Base-by-base conservation (phyloP, 345 rosid genomes). In the Alliaria petiolata region DNA sequence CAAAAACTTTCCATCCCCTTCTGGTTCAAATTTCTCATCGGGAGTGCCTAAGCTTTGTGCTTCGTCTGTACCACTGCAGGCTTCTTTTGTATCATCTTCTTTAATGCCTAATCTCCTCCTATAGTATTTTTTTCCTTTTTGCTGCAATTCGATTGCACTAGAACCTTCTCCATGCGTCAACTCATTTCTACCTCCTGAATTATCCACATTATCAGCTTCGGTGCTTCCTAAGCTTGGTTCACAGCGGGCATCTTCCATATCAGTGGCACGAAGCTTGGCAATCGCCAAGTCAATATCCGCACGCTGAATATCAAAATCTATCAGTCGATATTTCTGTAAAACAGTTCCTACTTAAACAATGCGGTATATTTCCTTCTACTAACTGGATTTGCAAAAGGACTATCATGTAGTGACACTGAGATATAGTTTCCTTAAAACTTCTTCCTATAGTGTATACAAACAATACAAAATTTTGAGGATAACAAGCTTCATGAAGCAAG, bases 11-110 rank as follows among this genome's bases (percentile, higher is more conserved):
- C 73, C 76, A 57, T 76, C 84, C 66, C 44, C 52, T 54, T 81
- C 86, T 55, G 69, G 52, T 71, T 81, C 84, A 56, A 83, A 62
- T 63, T 80, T 80, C 55, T 83, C 92, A 74, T 77, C 78, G 50
- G n/a, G 45, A 67, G 60, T 66, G 42, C 77, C 70, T 72, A 83
- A 43, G 34, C 82, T 77, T 72, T 84, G 85, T 66, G 85, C 93
- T 85, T 87, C 96, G 45, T 89, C 89, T 55, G 96, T 90, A 62
- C 93, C 96, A 78, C 96, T 90, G 76, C 93, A 85, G 50, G 93
- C 96, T 78, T 90, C 93, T 75, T 86, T 88, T 62, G 81, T 66
- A 59, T 85, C 89, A 75, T 84, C 89, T 44, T 83, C 88, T 46
- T 79, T 85, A 40, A 69, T 53, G 65, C 75, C 84, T 51, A 62